Base-by-base conservation (phyloP, 495 filamentous ascomycete genomes). In the Staphylotrichum longicolle region DNA sequence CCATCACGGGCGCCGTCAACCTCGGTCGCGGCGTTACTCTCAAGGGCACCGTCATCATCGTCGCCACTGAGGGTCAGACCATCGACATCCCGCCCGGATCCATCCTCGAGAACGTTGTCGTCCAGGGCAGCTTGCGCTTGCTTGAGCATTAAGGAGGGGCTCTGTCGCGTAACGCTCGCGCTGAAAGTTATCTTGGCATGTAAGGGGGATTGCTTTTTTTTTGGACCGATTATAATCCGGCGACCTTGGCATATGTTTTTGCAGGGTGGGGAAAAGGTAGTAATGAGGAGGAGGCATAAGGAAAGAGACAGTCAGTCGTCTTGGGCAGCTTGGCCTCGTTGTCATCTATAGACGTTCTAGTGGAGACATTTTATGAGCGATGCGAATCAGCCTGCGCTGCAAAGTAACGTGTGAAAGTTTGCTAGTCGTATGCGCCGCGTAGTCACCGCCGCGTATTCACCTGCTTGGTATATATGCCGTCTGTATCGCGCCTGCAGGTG, bases 21-120 rank as follows among this genome's bases (percentile, higher is more conserved):
- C 82, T 99, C 45, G 94, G 94, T 63, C 87, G 95, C 53, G 92
- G 92, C 53, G 94, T 99, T 48, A 92, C 89, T 41, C 80, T 98
- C 59, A 99, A 98, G 85, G 94, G 94, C 64, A 98, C 95, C n/a
- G 94, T 99, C 71, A 99, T 99, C 72, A 99, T 99, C 70, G 94
- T 99, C 42, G 94, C 94, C 11, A 96, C 93, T 46, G 94, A 99
- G 80, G 91, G 92, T 61, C 91, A 88, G 81, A 98, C 95, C 62
- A 99, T 99, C 68, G 94, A 99, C 76, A 88, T 99, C 70, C 94
- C 94, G 44, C 91, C 93, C 6, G 94, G 94, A 72, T 96, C 91
- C 15, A 88, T 98, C 66, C 82, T 99, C 60, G 94, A 99, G 83
- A 99, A 99, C 78, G 95, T 97, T 32, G 94, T 99, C 40, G 95